Evolutionary conservation across 306 rosid genomes (phyloP).

Genomic region (Rosa rugosa): DNA sequence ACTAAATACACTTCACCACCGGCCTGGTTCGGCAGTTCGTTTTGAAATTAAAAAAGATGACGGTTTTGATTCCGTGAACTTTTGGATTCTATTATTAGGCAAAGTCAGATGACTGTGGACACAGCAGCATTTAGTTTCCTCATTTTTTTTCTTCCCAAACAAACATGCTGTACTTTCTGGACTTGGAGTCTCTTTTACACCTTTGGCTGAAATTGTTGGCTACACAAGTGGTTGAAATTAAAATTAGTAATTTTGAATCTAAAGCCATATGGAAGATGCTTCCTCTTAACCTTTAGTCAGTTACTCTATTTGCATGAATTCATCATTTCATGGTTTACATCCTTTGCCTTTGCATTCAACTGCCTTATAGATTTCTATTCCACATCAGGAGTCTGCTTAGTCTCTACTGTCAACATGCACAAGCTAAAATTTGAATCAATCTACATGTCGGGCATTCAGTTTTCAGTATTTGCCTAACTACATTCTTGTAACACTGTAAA

Average conservation of each 20-base stretch:
- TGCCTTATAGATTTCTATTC: neutral
- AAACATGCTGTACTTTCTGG: neutral
- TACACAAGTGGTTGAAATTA: neutral
- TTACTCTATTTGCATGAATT: neutral
- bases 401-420: neutral
- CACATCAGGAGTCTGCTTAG: neutral
- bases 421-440: neutral
- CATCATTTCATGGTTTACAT: neutral
- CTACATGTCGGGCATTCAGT: neutral
- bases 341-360: neutral
- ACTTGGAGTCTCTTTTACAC: neutral
- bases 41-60: neutral
- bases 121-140: neutral
- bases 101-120: neutral
- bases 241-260: neutral
- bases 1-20: neutral
- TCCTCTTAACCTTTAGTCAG: neutral
- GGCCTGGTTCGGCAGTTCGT: neutral
- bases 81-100: neutral
- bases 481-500: conserved; percentile 19
- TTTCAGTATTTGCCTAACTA: conserved; percentile 17
- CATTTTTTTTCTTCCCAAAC: neutral
- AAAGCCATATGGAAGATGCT: neutral
- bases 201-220: neutral
- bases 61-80: neutral